These are phyloP conservation scores for Solanum piurae DNA, from an alignment of 257 asterid species.

Conservation along the genomic window DNA sequence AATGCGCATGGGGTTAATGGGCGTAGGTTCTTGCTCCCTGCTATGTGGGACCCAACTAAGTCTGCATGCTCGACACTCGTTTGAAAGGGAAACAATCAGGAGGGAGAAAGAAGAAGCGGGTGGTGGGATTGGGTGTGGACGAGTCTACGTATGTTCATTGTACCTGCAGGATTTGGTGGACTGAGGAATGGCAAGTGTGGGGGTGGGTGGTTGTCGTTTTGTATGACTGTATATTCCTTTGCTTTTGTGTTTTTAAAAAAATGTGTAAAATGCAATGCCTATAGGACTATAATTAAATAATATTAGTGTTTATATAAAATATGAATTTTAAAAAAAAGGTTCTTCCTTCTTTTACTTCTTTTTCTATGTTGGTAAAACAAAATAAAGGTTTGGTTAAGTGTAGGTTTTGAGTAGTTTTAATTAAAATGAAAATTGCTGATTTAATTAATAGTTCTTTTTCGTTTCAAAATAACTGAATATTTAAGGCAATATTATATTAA, in stretches of 20 bases:
- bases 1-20: slow-evolving; percentile 65
- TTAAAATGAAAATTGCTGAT: not conserved
- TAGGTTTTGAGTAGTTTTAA: not conserved
- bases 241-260: not conserved
- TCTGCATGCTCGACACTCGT: slow-evolving; percentile 61
- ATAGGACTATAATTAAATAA: not conserved
- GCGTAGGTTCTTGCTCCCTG: slow-evolving; percentile 69
- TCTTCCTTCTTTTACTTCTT: not conserved
- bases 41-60: slow-evolving; percentile 74
- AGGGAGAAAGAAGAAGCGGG: not conserved
- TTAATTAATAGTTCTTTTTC: too few species aligned
- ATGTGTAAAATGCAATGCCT: not conserved
- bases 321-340: accelerated
- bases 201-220: slow-evolving; percentile 18
- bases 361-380: not conserved
- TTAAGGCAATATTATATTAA: too few species aligned
- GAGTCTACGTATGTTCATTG: slow-evolving; percentile 22
- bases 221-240: slow-evolving; percentile 26
- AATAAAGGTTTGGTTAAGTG: not conserved
- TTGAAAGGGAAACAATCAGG: not conserved
- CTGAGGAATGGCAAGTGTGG: not conserved
- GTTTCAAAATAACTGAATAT: too few species aligned
- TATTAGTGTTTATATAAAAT: not conserved
- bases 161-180: not conserved
- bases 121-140: slow-evolving; percentile 4